phyloP scores from a whole-genome alignment of 441 rosid species.

The Geranium incanum region DNA sequence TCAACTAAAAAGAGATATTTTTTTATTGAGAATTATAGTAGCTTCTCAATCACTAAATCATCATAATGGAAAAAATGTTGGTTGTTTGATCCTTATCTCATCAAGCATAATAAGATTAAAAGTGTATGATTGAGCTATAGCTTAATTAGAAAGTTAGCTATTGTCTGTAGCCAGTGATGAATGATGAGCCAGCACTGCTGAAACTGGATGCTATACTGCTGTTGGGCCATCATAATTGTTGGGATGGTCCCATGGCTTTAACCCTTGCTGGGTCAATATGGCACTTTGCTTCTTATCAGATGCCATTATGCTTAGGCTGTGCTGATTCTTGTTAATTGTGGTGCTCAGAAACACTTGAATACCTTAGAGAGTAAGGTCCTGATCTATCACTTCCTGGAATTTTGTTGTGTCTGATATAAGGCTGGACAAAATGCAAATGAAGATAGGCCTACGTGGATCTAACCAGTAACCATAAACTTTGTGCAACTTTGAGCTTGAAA shows the following conservation, averaged over 20 bases:
- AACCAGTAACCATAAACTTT: slow-evolving; percentile 2
- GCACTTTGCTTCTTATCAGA: not conserved
- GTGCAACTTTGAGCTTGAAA: slow-evolving; percentile 8
- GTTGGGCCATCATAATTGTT: not conserved
- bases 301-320: not conserved
- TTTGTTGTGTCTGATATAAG: not conserved
- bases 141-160: not conserved
- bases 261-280: not conserved
- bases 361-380: not conserved
- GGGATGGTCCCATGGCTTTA: not conserved
- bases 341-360: not conserved
- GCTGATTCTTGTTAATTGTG: slow-evolving; percentile 8
- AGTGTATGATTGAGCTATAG: not conserved
- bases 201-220: not conserved
- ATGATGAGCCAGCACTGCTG: not conserved
- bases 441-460: slow-evolving; percentile 10
- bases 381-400: slow-evolving; percentile 7
- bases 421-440: slow-evolving; percentile 6
- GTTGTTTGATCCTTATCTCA: not conserved
- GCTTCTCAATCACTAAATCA: not conserved
- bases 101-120: not conserved
- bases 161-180: not conserved
- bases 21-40: not conserved
- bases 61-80: not conserved
- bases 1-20: not conserved